A percentile compares a stretch with the other conserved stretches of the same genome.
Conservation (phyloP, 768 basidiomycete species). For the Lyophyllum semitale region DNA sequence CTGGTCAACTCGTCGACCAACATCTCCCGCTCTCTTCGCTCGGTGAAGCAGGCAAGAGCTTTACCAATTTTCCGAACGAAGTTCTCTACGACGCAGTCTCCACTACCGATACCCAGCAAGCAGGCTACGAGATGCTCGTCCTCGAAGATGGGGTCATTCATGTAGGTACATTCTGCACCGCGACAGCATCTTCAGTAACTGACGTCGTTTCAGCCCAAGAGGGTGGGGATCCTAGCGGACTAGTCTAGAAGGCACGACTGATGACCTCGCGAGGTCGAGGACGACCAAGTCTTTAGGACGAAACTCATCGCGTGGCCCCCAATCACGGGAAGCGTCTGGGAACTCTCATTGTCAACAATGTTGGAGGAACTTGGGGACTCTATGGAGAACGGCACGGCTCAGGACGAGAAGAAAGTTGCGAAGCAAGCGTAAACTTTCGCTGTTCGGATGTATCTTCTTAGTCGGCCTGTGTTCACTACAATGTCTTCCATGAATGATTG, state of each 20-base stretch:
- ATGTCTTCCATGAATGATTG: too few relatives aligned
- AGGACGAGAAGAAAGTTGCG: conserved; percentile 4
- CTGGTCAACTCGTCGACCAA: conserved; percentile 30
- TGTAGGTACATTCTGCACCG: conserved; percentile 21
- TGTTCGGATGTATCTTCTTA: conserved; percentile 9
- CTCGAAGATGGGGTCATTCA: conserved; percentile 35
- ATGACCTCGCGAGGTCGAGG: conserved; percentile 41
- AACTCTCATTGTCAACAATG: not conserved
- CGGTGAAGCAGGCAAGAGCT: not conserved
- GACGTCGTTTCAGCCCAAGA: conserved; percentile 40
- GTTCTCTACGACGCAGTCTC: conserved; percentile 31
- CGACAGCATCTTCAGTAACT: not conserved
- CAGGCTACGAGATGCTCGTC: conserved; percentile 35
- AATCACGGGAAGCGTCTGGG: not conserved
- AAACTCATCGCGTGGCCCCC: conserved; percentile 33
- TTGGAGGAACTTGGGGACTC: conserved; percentile 16
- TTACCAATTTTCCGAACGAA: conserved; percentile 19
- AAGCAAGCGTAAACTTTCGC: conserved; percentile 12
- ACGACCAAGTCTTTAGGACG: conserved; percentile 40
- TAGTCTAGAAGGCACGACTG: conserved; percentile 45
- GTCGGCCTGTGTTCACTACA: not conserved
- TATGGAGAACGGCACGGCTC: conserved; percentile 1
- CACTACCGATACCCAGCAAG: conserved; percentile 36
- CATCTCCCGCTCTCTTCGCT: not conserved
- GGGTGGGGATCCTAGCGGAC: conserved; percentile 40